phyloP scores from a whole-genome alignment of 768 basidiomycete genomes.

The Gloeopeniophorella convolvens region DNA sequence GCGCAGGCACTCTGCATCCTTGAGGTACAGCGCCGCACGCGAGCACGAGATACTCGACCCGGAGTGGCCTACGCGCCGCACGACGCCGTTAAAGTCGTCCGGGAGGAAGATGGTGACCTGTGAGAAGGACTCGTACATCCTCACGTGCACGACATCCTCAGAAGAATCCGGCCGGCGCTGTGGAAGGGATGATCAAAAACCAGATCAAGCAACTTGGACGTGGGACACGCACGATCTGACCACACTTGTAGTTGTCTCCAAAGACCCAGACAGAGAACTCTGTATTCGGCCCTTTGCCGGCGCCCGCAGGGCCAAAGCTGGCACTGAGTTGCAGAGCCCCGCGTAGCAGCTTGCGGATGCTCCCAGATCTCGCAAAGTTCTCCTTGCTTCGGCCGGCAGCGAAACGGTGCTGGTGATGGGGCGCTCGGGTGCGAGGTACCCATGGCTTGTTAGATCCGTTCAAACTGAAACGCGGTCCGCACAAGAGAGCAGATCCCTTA shows the following conservation, averaged over 20 bases:
- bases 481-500: not conserved
- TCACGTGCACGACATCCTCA: not conserved
- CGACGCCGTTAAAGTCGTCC: slow-evolving; percentile 10
- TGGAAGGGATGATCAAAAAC: not conserved
- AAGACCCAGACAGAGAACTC: not conserved
- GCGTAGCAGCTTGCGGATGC: too few species aligned
- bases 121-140: slow-evolving; percentile 11
- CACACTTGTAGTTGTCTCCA: not conserved
- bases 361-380: not conserved
- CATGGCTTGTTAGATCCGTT: not conserved
- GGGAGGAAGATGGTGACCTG: slow-evolving; percentile 11
- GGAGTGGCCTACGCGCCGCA: slow-evolving; percentile 11
- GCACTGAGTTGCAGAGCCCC: not conserved
- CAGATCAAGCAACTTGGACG: too few species aligned
- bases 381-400: not conserved
- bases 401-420: not conserved
- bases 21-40: slow-evolving; percentile 3
- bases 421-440: not conserved
- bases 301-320: not conserved
- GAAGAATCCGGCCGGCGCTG: not conserved
- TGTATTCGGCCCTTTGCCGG: not conserved
- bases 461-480: not conserved
- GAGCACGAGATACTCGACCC: slow-evolving; percentile 15
- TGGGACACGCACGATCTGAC: slow-evolving; percentile 4
- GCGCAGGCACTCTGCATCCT: slow-evolving; percentile 1